Conservation (phyloP, 169 alveolate species). For the Eimeria tenella region DNA sequence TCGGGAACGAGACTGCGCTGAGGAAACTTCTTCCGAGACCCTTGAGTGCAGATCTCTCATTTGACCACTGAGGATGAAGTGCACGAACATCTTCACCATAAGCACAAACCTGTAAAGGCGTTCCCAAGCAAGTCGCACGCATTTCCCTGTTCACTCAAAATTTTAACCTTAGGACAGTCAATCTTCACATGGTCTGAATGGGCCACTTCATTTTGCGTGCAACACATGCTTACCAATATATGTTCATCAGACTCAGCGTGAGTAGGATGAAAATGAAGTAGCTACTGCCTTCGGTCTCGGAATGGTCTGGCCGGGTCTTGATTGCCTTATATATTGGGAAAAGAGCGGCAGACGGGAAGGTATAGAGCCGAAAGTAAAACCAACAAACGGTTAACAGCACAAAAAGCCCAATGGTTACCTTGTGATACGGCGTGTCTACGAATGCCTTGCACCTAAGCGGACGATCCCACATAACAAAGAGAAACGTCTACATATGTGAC, state of each 20-base stretch:
- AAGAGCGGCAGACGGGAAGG: constrained; percentile 83
- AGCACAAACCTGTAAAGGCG: constrained; percentile 79
- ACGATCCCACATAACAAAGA: constrained; percentile 1
- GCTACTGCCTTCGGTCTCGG: constrained; percentile 81
- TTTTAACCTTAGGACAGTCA: too few relatives aligned
- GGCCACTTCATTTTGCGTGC: neutral
- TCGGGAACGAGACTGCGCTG: constrained; percentile 34
- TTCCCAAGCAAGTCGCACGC: neutral
- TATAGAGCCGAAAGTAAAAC: constrained; percentile 84
- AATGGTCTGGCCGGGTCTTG: constrained; percentile 67
- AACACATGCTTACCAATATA: constrained; percentile 79
- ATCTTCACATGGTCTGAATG: neutral
- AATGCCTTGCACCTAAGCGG: constrained; percentile 85
- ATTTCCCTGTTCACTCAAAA: too few relatives aligned
- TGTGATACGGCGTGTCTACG: constrained; percentile 85
- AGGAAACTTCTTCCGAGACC: constrained; percentile 81
- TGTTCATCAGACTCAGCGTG: constrained; percentile 83
- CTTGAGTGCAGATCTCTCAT: constrained; percentile 85
- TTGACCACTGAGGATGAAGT: constrained; percentile 84
- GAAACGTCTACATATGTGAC: neutral
- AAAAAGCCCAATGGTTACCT: constrained; percentile 82
- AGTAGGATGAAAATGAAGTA: constrained; percentile 83
- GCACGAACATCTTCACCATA: constrained; percentile 86
- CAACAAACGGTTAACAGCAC: constrained; percentile 82
- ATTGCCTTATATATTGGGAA: constrained; percentile 82